Base-by-base conservation (phyloP, 1,284 basidiomycete genomes). In the Tylopilus sp. region DNA sequence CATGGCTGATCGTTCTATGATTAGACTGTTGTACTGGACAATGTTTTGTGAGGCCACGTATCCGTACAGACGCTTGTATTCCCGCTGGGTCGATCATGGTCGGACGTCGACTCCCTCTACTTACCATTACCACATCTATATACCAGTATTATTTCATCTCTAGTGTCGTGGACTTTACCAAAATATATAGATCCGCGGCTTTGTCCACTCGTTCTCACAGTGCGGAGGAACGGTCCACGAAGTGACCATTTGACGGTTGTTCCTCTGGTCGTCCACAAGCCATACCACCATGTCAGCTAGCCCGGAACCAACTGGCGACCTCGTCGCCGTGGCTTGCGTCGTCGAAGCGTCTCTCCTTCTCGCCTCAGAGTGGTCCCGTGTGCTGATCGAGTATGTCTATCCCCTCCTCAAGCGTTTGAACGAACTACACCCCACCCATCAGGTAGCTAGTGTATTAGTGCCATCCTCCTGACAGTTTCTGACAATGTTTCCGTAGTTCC, bases 311-410 rank as follows among this genome's bases (percentile, higher is more conserved):
- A 53, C 47, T 46, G 48, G 38, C 12, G 70, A 73, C 26, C 54
- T 71, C 44, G 59, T 79, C 42, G 79, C 79, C 11, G 67, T 88
- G 21, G 78, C 74, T 1, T 75, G 81, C 49, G 75, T 89, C 43
- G 70, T 84, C 41, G 86, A 89, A 48, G 76, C 82, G 2, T 87
- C 86, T 8, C 64, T 80, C 3, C 56, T 72, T 1, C 68, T 89
- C 5, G 73, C 74, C 6, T 55, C 66, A 2, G 77, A 83, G 60
- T 88, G 84, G 84, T 54, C 55, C 0, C 62, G 61, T 6, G 55
- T 83, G 23, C 55, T 81, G 33, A 36, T 50, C 6, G 72, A 75
- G 5, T 88, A 86, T 61, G 59, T 83, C 18, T 60, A 61, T 2
- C 74, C 71, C 3, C 70, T 86, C 49, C 59, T 87, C 38, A 72